Conservation (phyloP, 2,329 filamentous ascomycete genomes). For the Anthostomella pinea region DNA sequence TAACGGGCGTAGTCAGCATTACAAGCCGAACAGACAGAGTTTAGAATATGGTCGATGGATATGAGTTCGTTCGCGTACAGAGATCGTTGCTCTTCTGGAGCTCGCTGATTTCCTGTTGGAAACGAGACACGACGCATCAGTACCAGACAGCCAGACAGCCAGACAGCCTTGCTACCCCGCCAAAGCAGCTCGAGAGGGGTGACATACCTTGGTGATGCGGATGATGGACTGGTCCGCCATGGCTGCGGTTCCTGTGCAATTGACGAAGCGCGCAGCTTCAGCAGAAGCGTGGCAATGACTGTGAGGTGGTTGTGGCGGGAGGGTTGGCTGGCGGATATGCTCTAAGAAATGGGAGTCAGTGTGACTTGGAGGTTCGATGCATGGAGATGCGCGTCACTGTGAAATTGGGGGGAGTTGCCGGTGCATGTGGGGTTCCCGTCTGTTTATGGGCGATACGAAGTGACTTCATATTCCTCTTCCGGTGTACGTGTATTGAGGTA, state of each 20-base stretch:
- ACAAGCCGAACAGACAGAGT: not conserved
- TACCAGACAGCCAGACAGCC: too few relatives aligned
- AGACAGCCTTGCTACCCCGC: constrained; percentile 35
- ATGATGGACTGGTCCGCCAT: constrained; percentile 87
- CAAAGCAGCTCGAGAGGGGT: constrained; percentile 12
- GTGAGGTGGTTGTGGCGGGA: constrained; percentile 1
- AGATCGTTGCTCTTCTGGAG: constrained; percentile 82
- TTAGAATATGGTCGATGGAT: not conserved
- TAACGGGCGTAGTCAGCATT: constrained; percentile 17
- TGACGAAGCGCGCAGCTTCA: constrained; percentile 9
- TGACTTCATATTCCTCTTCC: too few relatives aligned
- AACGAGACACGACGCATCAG: constrained; percentile 4
- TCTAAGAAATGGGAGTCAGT: too few relatives aligned
- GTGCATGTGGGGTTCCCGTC: too few relatives aligned
- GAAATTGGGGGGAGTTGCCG: too few relatives aligned
- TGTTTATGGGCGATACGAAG: too few relatives aligned
- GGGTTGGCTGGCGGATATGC: too few relatives aligned
- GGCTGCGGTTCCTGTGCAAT: constrained; percentile 20
- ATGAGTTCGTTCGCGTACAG: constrained; percentile 53
- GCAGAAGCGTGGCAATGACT: constrained; percentile 1
- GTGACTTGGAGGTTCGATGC: too few relatives aligned
- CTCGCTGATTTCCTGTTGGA: constrained; percentile 72
- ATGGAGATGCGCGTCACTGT: too few relatives aligned
- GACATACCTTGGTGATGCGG: constrained; percentile 74
- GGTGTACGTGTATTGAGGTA: too few relatives aligned